Evolutionary conservation across 1,139 yeast genomes (phyloP), one percentile per base, ranked within the genome.

Genomic region (Diutina catenulata): DNA sequence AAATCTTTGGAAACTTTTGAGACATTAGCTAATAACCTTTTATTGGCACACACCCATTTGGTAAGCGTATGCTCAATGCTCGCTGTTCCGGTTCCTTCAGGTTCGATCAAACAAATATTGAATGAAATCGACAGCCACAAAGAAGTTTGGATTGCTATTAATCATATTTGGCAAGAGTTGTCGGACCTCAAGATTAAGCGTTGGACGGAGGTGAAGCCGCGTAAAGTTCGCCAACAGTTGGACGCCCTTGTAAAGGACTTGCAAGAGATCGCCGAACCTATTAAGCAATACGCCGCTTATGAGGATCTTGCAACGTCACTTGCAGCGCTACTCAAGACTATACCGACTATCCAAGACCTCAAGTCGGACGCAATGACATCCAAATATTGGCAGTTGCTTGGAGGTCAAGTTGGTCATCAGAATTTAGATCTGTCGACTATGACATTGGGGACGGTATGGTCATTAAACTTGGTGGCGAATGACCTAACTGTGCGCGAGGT

Each of bases 381-480:
- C 56, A 50, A 5, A 28, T 46, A 25, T 9, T 24, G 29, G 29
- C n/a, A 25, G 13, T 13, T 24, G 8, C 13, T 18, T 7, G 15
- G 18, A 3, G 18, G n/a, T 6, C 29, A 33, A n/a, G 24, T 25
- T 6, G 23, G 33, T 5, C 24, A 19, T 6, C 18, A 3, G 18
- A 11, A 10, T 7, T 7, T 6, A 14, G 28, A 25, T 3, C 19
- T 10, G 5, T n/a, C 26, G 7, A 6, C 2, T 3, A 49, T 69
- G 43, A 65, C 73, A 0, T 56, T 82, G 16, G 82, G 81, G 1
- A 71, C 76, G 47, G 70, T 86, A 1, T 70, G 88, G 74, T 67
- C 63, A 35, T 53, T 86, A 40, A 62, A 78, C 33, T 53, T 81
- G 21, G 29, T 48, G 0, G 45, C 58, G 1, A 72, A 83, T 53